Conservation (phyloP, 345 rosid genomes). For the Brassica napus region Da-Ae NC_063447.1:3040501-3041000, state of each 20-base stretch:
- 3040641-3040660: background rate
- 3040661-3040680: background rate
- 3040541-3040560: background rate
- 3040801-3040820: slow-evolving; percentile 6
- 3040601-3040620: background rate
- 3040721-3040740: slow-evolving; percentile 24
- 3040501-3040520: background rate
- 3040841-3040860: slow-evolving; percentile 26
- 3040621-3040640: background rate
- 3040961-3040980: background rate
- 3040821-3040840: slow-evolving; percentile 29
- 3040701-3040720: slow-evolving; percentile 22
- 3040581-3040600: slow-evolving; percentile 6
- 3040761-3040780: slow-evolving; percentile 25
- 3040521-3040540: background rate
- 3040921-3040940: slow-evolving; percentile 15
- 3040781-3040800: slow-evolving; percentile 23
- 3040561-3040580: background rate
- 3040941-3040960: background rate
- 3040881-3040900: slow-evolving; percentile 6
- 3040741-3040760: slow-evolving; percentile 6
- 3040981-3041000: background rate
- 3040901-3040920: slow-evolving; percentile 28
- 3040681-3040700: background rate
- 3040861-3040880: slow-evolving; percentile 26